A percentile compares a stretch with the other conserved stretches of the same genome.
These are phyloP conservation scores for Lactarius hengduanensis DNA, from an alignment of 768 basidiomycete species.

Conservation along the genomic window DNA sequence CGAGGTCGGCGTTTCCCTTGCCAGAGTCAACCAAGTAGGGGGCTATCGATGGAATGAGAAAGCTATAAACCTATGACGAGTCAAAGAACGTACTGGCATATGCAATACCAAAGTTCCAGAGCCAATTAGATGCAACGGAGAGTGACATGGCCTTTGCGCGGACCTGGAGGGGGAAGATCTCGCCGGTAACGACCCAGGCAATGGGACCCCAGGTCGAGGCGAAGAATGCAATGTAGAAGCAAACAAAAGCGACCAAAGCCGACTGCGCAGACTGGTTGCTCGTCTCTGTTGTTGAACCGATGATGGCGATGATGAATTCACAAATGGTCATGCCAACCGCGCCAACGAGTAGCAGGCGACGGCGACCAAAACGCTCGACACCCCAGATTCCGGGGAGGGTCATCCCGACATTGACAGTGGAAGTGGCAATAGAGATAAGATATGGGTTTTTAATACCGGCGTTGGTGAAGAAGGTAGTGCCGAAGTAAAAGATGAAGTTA, in stretches of 20 bases:
- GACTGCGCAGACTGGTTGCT: slow-evolving; percentile 52
- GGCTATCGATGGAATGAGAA: slow-evolving; percentile 32
- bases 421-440: slow-evolving; percentile 65
- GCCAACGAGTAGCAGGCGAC: slow-evolving; percentile 69
- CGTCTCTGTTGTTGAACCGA: slow-evolving; percentile 49
- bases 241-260: slow-evolving; percentile 46
- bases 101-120: slow-evolving; percentile 45
- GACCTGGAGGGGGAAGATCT: slow-evolving; percentile 35
- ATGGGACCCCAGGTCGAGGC: slow-evolving; percentile 72
- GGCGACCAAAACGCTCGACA: slow-evolving; percentile 78
- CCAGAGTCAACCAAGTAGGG: slow-evolving; percentile 49
- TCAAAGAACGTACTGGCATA: slow-evolving; percentile 25
- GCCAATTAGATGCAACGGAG: slow-evolving; percentile 44
- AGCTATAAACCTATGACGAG: neutral
- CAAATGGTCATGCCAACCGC: slow-evolving; percentile 71
- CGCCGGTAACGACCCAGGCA: slow-evolving; percentile 60
- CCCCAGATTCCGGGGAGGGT: slow-evolving; percentile 53
- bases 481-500: slow-evolving; percentile 75
- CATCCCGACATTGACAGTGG: slow-evolving; percentile 50
- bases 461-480: slow-evolving; percentile 45
- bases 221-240: slow-evolving; percentile 64
- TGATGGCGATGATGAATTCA: slow-evolving; percentile 77
- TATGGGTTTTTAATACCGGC: slow-evolving; percentile 46
- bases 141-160: slow-evolving; percentile 44
- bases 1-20: slow-evolving; percentile 53